A percentile compares a stretch with the other conserved stretches of the same genome.
phyloP scores from a whole-genome alignment of 768 basidiomycete species.

The Suillus paluster region DNA sequence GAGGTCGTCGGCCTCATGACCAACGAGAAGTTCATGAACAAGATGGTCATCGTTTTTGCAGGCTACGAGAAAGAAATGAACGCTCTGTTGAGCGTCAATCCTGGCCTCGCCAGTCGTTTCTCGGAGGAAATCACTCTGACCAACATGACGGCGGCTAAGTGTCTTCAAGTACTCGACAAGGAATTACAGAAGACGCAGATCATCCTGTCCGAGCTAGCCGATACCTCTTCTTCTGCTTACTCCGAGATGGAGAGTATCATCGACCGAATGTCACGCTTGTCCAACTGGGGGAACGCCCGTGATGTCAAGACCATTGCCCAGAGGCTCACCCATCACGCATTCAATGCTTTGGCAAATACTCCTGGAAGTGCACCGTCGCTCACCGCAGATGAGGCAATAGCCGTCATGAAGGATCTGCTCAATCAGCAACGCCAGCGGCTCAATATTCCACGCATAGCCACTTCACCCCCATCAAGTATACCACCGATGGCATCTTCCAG shows the following conservation, averaged over 20 bases:
- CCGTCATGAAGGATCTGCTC: slow-evolving; percentile 28
- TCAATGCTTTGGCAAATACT: slow-evolving; percentile 28
- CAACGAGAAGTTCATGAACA: slow-evolving; percentile 56
- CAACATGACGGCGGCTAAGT: slow-evolving; percentile 53
- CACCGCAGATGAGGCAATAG: slow-evolving; percentile 31
- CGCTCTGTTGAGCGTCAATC: slow-evolving; percentile 57
- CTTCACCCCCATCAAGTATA: slow-evolving; percentile 1
- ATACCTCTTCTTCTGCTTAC: slow-evolving; percentile 34
- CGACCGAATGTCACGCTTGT: slow-evolving; percentile 45
- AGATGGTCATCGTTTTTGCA: slow-evolving; percentile 69
- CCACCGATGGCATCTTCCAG: slow-evolving; percentile 22
- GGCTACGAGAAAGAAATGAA: slow-evolving; percentile 77
- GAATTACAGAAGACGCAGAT: slow-evolving; percentile 52
- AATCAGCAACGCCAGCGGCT: slow-evolving; percentile 28
- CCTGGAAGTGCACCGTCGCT: slow-evolving; percentile 28
- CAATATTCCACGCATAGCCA: slow-evolving; percentile 23
- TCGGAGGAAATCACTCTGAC: slow-evolving; percentile 60
- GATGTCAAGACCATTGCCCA: slow-evolving; percentile 61
- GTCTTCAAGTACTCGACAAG: slow-evolving; percentile 52
- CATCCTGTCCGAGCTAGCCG: slow-evolving; percentile 39
- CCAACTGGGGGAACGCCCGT: slow-evolving; percentile 73
- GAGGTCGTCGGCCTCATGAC: slow-evolving; percentile 70
- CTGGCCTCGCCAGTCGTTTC: slow-evolving; percentile 70
- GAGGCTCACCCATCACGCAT: slow-evolving; percentile 48
- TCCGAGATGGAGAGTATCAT: slow-evolving; percentile 44